These are phyloP conservation scores for Penicillium sp. DNA, from an alignment of 2,329 filamentous ascomycete species.

Conservation along the genomic window DNA sequence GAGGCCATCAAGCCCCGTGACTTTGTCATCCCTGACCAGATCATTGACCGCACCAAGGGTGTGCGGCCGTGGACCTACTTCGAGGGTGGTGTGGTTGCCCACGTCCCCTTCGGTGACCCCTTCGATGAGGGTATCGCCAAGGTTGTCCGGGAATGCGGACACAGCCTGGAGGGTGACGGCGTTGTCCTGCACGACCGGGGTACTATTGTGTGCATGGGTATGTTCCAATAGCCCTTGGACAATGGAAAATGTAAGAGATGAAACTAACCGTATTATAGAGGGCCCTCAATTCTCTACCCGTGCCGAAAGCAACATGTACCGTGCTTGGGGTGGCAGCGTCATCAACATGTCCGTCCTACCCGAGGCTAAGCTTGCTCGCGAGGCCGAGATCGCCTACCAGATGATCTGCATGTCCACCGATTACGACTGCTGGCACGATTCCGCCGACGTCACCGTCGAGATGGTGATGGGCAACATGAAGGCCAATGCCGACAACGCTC, in stretches of 20 bases:
- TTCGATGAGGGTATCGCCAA: slow-evolving; percentile 75
- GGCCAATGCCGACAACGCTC: slow-evolving; percentile 83
- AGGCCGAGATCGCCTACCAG: slow-evolving; percentile 94
- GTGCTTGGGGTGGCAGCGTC: slow-evolving; percentile 83
- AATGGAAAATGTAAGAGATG: neutral
- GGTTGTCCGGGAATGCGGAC: slow-evolving; percentile 72
- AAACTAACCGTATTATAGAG: slow-evolving; percentile 50
- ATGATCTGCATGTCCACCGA: slow-evolving; percentile 99
- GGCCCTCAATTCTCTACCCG: slow-evolving; percentile 97
- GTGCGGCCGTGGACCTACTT: slow-evolving; percentile 94
- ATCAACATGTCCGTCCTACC: slow-evolving; percentile 98
- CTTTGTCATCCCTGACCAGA: slow-evolving; percentile 92
- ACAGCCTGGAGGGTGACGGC: slow-evolving; percentile 72
- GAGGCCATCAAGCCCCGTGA: slow-evolving; percentile 93
- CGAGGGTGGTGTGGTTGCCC: slow-evolving; percentile 72
- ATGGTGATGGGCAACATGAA: slow-evolving; percentile 98
- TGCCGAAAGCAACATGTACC: slow-evolving; percentile 92
- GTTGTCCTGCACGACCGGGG: slow-evolving; percentile 79
- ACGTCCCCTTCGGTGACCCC: slow-evolving; percentile 92
- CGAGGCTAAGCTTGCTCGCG: slow-evolving; percentile 90
- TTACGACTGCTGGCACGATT: slow-evolving; percentile 95
- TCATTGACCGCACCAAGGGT: slow-evolving; percentile 96
- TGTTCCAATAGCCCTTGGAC: slow-evolving; percentile 25
- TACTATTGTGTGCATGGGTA: slow-evolving; percentile 86
- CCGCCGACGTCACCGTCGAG: slow-evolving; percentile 79